Evolutionary conservation across 495 filamentous ascomycete species (phyloP).

Genomic region (Penicillium parvum): DNA sequence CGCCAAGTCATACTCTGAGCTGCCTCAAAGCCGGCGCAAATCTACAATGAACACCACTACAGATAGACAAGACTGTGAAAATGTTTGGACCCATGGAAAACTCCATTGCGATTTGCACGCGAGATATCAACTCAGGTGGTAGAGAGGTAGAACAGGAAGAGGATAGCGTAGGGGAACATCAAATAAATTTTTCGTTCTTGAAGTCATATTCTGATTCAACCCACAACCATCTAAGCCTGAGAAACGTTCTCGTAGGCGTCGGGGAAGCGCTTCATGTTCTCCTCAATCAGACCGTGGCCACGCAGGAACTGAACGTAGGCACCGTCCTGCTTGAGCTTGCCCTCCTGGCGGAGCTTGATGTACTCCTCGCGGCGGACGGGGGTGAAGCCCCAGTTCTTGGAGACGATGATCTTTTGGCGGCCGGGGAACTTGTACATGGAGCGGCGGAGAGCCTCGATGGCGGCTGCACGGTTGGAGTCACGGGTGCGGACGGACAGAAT

Average conservation of each 20-base stretch:
- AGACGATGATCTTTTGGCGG: slow-evolving; percentile 99
- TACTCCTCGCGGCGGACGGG: slow-evolving; percentile 96
- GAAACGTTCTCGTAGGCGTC: slow-evolving; percentile 66
- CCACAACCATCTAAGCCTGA: slow-evolving; percentile 43
- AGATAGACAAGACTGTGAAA: not conserved
- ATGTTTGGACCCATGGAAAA: slow-evolving; percentile 23
- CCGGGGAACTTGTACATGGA: slow-evolving; percentile 99
- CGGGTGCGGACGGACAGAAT: slow-evolving; percentile 93
- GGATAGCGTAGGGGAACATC: slow-evolving; percentile 23
- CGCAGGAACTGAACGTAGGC: slow-evolving; percentile 98
- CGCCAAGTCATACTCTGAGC: not conserved
- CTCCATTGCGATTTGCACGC: slow-evolving; percentile 27
- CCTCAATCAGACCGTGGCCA: slow-evolving; percentile 77
- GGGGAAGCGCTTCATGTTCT: slow-evolving; percentile 92
- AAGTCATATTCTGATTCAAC: slow-evolving; percentile 27
- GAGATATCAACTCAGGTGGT: slow-evolving; percentile 25
- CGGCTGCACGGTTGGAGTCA: slow-evolving; percentile 82
- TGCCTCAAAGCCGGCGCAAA: not conserved
- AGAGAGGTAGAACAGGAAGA: slow-evolving; percentile 14
- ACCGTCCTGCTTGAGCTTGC: slow-evolving; percentile 89
- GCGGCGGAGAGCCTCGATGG: slow-evolving; percentile 96
- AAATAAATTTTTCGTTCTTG: slow-evolving; percentile 27
- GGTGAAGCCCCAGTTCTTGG: slow-evolving; percentile 99
- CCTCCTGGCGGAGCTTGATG: slow-evolving; percentile 82
- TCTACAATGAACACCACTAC: not conserved